Evolutionary conservation across 2,329 filamentous ascomycete genomes (phyloP), one percentile per base, ranked within the genome.

Genomic region (Phialophora expanda): DNA sequence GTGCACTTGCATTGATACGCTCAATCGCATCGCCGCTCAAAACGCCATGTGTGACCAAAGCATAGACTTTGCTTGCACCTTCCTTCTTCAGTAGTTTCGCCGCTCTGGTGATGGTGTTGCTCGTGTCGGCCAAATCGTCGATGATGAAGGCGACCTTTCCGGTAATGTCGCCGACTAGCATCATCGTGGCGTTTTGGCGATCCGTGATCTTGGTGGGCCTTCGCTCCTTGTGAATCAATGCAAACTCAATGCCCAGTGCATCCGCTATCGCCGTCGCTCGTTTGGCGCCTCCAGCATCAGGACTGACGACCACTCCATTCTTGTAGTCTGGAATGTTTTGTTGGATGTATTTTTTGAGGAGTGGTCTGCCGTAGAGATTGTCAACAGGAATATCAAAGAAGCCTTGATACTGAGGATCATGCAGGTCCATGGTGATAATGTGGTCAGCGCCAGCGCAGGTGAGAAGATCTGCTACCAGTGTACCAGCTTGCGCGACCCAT

Each of bases 301-400:
- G 95, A 75, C 92, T 96, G 74, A 99, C 94, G 75, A 99, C 90
- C 54, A 99, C 93, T 44, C 92, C 91, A 65, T 94, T 87, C 78
- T 89, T 90, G 79, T 89, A 93, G 75, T 93, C 89, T 56, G 91
- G 89, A 66, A 97, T 95, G 74, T 92, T 87, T 75, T 90, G 88
- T 76, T 93, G 89, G 73, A 89, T 88, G 77, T 89, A 89, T 73
- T 85, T 86, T 75, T 86, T 86, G 64, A 89, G 72, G 38, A 82
- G 73, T 41, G 81, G 81, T 59, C 81, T 76, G 14, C 80, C 94
- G 80, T 98, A 98, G 20, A 99, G 85, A 77, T 99, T 99, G 81
- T 99, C 95, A 64, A 99, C 95, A 2, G 95, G 95, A 65, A 98
- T 97, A 76, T 99, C 94, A 76, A 99, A 98, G 84, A 97, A 99